Base-by-base conservation (phyloP, 176 grass and related monocot genomes). In the Thalia dealbata region DNA sequence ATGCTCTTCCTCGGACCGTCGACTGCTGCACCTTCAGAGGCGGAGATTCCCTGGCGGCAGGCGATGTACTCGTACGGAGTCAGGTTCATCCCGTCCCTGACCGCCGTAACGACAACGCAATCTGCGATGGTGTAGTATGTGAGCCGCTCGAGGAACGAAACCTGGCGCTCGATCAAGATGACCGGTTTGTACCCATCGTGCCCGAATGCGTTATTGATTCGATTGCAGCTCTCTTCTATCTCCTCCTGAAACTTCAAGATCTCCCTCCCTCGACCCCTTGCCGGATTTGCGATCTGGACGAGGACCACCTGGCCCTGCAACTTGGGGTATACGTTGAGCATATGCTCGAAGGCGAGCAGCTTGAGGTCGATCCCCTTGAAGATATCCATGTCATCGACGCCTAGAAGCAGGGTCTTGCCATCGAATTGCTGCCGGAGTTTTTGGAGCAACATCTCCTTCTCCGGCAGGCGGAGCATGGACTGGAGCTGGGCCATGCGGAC, bases 71-170 rank as follows among this genome's bases (percentile, higher is more conserved):
- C 73, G 10, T 75, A 75, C 2, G 73, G 73, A 7, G 43, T 75
- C 42, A 75, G 56, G 60, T 75, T 75, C 73, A 75, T 75, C 24
- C 73, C 73, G n/a, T 75, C 73, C 72, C 72, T 74, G 3, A 74
- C 72, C 2, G 72, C 72, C 13, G 72, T 74, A 21, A 74, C 72
- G 21, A 75, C 23, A 14, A 59, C 22, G 23, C 73, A 75, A 23
- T 64, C 73, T 6, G 73, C 73, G 15, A 75, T 60, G 13, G 59
- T 43, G 21, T 75, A 63, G 56, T 75, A 75, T 46, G 73, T 58
- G n/a, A 75, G 42, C 41, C 73, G 58, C n/a, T 75, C 73, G 7
- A 46, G 14, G 22, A 75, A 22, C 5, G 23, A 25, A 12, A 75
- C 55, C 8, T 22, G 55, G 19, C 41, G 38, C 8, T 75, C 73